A percentile compares a stretch with the other conserved stretches of the same genome.
Evolutionary conservation across 495 filamentous ascomycete species (phyloP).

Genomic region (Tricharina praecox): DNA sequence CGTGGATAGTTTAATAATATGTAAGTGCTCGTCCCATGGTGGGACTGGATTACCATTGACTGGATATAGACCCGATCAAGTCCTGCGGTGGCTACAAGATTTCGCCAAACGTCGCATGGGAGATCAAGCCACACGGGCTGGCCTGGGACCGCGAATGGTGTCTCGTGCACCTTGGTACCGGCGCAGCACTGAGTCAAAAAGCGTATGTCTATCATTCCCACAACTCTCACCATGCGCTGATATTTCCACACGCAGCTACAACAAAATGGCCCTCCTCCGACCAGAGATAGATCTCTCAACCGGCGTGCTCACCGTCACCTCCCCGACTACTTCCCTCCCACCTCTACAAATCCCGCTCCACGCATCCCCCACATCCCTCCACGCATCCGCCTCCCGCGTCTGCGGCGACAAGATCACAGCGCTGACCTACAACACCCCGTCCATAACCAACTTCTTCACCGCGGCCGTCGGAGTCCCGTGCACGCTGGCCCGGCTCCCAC

Average conservation of each 20-base stretch:
- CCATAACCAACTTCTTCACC: constrained; percentile 59
- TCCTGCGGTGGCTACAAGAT: constrained; percentile 67
- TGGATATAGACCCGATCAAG: constrained; percentile 52
- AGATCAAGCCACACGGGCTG: constrained; percentile 57
- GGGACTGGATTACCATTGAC: background rate
- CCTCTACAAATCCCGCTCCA: constrained; percentile 15
- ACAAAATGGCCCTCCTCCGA: constrained; percentile 62
- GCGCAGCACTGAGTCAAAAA: constrained; percentile 64
- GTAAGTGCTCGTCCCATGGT: constrained; percentile 7
- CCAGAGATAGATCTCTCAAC: constrained; percentile 49
- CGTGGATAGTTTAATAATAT: constrained; percentile 48
- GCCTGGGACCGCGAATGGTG: constrained; percentile 94
- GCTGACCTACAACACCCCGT: constrained; percentile 45
- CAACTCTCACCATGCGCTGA: background rate
- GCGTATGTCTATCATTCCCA: constrained; percentile 18
- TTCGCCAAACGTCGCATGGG: constrained; percentile 47
- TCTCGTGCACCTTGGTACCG: constrained; percentile 65
- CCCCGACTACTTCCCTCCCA: background rate
- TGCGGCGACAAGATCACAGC: constrained; percentile 61
- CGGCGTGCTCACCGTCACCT: constrained; percentile 36
- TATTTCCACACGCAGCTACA: constrained; percentile 34
- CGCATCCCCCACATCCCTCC: constrained; percentile 6
- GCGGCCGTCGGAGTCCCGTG: constrained; percentile 56
- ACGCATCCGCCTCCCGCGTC: constrained; percentile 40
- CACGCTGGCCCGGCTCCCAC: constrained; percentile 62